Base-by-base conservation (phyloP, 306 rosid species). In the Vachellia pachyceras region DNA sequence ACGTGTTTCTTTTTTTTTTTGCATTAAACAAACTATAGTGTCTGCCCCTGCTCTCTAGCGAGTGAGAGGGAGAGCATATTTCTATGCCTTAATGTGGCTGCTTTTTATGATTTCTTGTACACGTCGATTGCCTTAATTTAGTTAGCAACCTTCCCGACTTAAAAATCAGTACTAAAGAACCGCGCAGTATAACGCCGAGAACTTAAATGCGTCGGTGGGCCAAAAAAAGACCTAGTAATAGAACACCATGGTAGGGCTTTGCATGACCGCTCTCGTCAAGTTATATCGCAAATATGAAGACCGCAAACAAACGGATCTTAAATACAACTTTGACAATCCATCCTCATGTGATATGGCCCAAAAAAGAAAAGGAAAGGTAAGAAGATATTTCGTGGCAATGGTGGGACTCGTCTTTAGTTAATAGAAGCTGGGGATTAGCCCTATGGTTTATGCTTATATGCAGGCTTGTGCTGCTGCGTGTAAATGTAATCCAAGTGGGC, bases 401-500 rank as follows among this genome's bases (percentile, higher is more conserved):
- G 10, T 20, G 63, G 12, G 29, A 18, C 65, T 23, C n/a, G 37
- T 22, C 36, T 20, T 20, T 42, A 40, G 6, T 67, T 39, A 3
- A 68, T 41, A 3, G 35, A 68, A n/a, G 46, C 33, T 10, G 18
- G 22, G 15, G 10, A 68, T 11, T 20, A 3, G 25, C 4, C 5
- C n/a, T 68, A 22, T 9, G 63, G 63, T 72, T 33, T 22, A 41
- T 58, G 80, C 35, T 44, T 42, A 36, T 15, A 29, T 47, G 74
- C 82, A 45, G 89, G 90, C 54, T 77, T 77, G 58, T 74, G 85
- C 64, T 82, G 69, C 77, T 91, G 90, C 40, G 90, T 91, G 78
- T 89, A 84, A 22, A 89, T 90, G 84, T 87, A 89, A 77, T 91
- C 92, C 89, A 91, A 83, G 80, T 91, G 95, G 20, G 92, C 91